Conservation (phyloP, 805 yeast genomes). For the Sugiyamaella lignohabitans region DNA sequence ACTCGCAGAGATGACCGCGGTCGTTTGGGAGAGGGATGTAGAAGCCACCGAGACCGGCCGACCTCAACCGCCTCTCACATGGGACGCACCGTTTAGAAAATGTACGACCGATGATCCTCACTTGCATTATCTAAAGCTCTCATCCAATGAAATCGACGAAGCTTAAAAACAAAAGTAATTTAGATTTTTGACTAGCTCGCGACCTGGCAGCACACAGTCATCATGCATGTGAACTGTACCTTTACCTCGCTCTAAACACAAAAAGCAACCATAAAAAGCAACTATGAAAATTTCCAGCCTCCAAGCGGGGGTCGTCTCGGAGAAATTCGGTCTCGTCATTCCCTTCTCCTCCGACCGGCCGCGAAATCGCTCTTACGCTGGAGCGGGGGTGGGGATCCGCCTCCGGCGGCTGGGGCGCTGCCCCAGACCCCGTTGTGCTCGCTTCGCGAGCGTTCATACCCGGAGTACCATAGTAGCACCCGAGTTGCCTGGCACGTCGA, state of each 20-base stretch:
- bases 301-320: background rate
- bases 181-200: conserved; percentile 5
- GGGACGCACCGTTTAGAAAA: background rate
- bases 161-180: conserved; percentile 5
- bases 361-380: background rate
- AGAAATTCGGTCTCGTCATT: background rate
- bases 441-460: background rate
- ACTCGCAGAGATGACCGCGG: too few species aligned
- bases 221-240: conserved; percentile 2
- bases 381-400: background rate
- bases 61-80: background rate
- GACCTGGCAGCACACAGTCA: conserved; percentile 7
- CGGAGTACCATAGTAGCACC: background rate
- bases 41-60: background rate
- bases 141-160: conserved; percentile 3
- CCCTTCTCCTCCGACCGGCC: background rate
- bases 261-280: background rate
- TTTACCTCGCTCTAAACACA: background rate
- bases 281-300: background rate
- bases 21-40: background rate
- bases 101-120: background rate
- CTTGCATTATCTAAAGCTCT: conserved; percentile 5
- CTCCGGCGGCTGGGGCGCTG: background rate
- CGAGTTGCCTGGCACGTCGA: background rate
- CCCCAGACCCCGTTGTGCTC: background rate